These are phyloP conservation scores for Clausena lansium DNA, from an alignment of 345 rosid genomes.

Conservation along the genomic window DNA sequence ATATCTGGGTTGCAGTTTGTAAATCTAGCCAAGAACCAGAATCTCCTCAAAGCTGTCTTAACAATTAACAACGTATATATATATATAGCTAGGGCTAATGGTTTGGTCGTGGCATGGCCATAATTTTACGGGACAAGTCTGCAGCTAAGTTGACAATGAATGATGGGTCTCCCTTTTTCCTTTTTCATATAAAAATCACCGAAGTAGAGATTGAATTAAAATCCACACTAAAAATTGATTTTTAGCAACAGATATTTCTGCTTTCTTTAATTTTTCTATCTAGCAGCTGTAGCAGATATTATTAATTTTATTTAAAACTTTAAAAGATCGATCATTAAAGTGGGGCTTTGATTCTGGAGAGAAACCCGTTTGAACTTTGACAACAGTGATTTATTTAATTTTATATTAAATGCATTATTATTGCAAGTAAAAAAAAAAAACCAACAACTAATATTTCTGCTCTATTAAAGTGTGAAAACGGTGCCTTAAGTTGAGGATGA, in stretches of 20 bases:
- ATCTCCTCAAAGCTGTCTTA: neutral
- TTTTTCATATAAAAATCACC: neutral
- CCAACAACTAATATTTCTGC: neutral
- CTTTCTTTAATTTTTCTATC: no score
- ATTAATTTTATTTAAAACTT: neutral
- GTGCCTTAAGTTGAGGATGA: neutral
- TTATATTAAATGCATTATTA: neutral
- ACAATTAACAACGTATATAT: neutral
- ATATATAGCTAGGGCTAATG: neutral
- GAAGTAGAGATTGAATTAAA: neutral
- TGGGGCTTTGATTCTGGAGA: neutral
- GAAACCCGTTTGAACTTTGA: conserved; percentile 15
- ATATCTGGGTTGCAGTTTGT: neutral
- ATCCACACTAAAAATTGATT: no score
- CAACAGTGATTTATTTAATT: neutral
- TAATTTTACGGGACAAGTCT: neutral
- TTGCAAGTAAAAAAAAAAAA: neutral
- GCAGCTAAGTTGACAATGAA: conserved; percentile 20
- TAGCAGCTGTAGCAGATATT: no score
- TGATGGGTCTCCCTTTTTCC: conserved; percentile 9
- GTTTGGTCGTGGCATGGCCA: neutral
- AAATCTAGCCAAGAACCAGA: neutral
- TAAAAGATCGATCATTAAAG: neutral
- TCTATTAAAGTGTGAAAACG: neutral
- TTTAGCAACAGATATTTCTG: no score